Evolutionary conservation across 1,284 basidiomycete genomes (phyloP), one percentile per base, ranked within the genome.

Genomic region (Sanghuangporus baumii): DNA sequence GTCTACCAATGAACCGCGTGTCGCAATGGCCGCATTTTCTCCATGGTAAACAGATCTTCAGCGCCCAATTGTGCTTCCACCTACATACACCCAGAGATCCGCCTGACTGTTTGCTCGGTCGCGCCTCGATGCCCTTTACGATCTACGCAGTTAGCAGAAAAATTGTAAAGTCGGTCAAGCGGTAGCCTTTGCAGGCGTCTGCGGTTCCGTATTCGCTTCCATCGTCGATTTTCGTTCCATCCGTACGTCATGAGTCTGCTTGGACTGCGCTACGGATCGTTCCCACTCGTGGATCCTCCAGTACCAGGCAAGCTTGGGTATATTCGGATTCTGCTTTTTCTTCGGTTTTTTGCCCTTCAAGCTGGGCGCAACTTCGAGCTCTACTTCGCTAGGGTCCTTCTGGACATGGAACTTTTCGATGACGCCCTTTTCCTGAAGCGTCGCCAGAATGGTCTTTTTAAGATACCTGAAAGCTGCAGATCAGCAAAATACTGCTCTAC

Each of bases 221-320:
- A 18, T 18, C 38, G 36, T 37, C 18, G 8, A 7, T 34, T 38
- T 20, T 12, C 20, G 34, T 43, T 50, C 38, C 16, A 31, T 11
- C 9, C 52, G 54, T 26, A 3, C 40, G 3, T 37, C 47, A 36
- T 48, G 26, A 11, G 14, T 8, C 26, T 46, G 3, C 59, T 43
- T 46, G 23, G 41, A 26, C 18, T 55, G 18, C 52, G 14, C 40
- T 0, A 54, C 18, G 14, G 52, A 38, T 37, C 8, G 23, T 46
- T 55, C 26, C 59, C 51, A 43, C 14, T 61, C 60, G 23, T 47
- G 48, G 20, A 63, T 48, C 36, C 62, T 59, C 62, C 62, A 63
- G 26, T 55, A 34, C 62, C 62, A 63, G n/a, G 57, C 18, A 41
- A 20, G 51, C n/a, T 48, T 63, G 14, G 41, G 48, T n/a, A 23